Percentiles rank a stretch among this genome's conserved stretches.
phyloP scores from a whole-genome alignment of 148 eudicot genomes.

The Chenopodium suecicum region DNA sequence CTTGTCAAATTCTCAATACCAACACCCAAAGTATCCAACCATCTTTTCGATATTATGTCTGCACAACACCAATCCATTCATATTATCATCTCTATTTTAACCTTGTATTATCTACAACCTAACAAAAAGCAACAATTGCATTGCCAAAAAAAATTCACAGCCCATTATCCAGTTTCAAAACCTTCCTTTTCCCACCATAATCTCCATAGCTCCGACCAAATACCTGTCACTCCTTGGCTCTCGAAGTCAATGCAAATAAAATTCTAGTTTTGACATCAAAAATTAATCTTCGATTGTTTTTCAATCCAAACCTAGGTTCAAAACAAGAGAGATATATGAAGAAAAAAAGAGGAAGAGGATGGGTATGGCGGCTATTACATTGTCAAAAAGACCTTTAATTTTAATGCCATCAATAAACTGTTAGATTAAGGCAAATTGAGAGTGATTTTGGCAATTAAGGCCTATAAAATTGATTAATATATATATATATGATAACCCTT shows the following conservation, averaged over 20 bases:
- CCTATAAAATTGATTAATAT: no score
- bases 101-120: not conserved
- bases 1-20: not conserved
- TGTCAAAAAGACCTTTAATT: not conserved
- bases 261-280: not conserved
- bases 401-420: no score
- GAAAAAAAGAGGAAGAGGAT: not conserved
- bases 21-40: not conserved
- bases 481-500: no score
- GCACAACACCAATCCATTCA: not conserved
- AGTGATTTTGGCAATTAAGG: not conserved
- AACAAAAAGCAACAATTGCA: not conserved
- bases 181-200: not conserved
- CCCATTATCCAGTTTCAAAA: not conserved
- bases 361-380: not conserved
- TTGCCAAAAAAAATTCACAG: not conserved
- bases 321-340: not conserved
- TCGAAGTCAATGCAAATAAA: not conserved
- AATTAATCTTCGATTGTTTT: no score
- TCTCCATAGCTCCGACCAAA: not conserved
- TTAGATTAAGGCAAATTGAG: not conserved
- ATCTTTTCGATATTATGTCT: not conserved
- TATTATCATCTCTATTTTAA: not conserved
- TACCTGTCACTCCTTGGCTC: not conserved
- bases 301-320: not conserved